Conservation (phyloP, 495 filamentous ascomycete species). For the Diplogelasinospora grovesii region DNA sequence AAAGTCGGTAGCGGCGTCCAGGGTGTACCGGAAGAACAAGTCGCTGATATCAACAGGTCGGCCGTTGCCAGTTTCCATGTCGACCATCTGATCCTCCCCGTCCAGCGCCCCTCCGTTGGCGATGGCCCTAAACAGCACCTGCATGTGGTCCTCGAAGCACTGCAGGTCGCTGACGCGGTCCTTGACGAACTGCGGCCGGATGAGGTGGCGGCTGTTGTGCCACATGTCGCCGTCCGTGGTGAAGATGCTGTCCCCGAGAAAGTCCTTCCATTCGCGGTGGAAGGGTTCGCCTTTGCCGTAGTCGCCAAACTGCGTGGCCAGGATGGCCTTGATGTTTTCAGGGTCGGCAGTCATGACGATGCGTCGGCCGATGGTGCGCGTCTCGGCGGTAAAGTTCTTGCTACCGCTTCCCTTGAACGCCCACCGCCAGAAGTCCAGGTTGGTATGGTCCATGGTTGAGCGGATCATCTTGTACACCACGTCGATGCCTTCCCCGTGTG, state of each 20-base stretch:
- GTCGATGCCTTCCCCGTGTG: conserved; percentile 48
- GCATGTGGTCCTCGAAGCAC: conserved; percentile 70
- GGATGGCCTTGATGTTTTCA: conserved; percentile 79
- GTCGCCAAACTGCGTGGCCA: conserved; percentile 70
- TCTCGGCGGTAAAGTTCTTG: conserved; percentile 52
- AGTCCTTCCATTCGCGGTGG: conserved; percentile 62
- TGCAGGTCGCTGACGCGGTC: conserved; percentile 76
- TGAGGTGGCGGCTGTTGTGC: conserved; percentile 67
- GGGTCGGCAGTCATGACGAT: conserved; percentile 64
- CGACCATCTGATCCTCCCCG: conserved; percentile 35
- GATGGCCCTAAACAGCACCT: conserved; percentile 54
- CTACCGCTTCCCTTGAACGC: conserved; percentile 38
- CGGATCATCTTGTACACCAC: conserved; percentile 47
- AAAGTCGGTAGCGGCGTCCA: conserved; percentile 81
- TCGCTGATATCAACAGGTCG: conserved; percentile 59
- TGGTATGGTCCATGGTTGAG: conserved; percentile 44
- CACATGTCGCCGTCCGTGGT: conserved; percentile 67
- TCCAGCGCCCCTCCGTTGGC: conserved; percentile 47
- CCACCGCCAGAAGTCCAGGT: conserved; percentile 53
- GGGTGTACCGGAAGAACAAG: conserved; percentile 72
- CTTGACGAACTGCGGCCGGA: conserved; percentile 77
- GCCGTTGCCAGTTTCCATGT: conserved; percentile 39
- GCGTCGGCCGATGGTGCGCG: conserved; percentile 47
- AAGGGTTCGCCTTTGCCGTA: conserved; percentile 68
- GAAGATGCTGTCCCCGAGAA: conserved; percentile 77